Evolutionary conservation across 148 eudicot species (phyloP).

Genomic region (Camellia japonica): DNA sequence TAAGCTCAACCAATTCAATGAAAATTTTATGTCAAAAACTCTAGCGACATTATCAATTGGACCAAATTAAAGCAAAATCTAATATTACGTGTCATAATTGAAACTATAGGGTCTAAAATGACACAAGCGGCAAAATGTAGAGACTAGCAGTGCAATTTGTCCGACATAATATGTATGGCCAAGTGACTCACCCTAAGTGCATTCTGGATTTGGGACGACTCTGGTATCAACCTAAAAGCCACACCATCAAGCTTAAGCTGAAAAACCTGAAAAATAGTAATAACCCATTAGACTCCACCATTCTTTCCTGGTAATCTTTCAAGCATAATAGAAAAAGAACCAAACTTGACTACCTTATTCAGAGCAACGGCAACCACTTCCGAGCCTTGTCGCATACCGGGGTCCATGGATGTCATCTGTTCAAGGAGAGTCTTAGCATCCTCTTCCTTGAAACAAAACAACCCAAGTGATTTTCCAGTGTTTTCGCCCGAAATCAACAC

Average conservation of each 20-base stretch:
- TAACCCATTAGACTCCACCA: constrained; percentile 14
- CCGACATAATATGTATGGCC: neutral
- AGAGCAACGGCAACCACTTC: constrained; percentile 77
- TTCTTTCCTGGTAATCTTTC: neutral
- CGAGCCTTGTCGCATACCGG: constrained; percentile 55
- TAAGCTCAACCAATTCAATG: too few relatives aligned
- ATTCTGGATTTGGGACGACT: constrained; percentile 68
- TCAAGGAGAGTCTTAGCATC: constrained; percentile 72
- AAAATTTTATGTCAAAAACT: too few relatives aligned
- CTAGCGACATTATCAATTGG: too few relatives aligned
- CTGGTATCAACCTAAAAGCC: constrained; percentile 90
- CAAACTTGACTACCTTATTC: constrained; percentile 45
- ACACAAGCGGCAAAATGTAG: too few relatives aligned
- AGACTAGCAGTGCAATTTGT: too few relatives aligned
- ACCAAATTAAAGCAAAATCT: too few relatives aligned
- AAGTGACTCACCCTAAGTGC: constrained; percentile 59
- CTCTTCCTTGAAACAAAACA: constrained; percentile 68
- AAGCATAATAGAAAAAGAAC: neutral
- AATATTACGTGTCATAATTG: too few relatives aligned
- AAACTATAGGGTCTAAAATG: too few relatives aligned
- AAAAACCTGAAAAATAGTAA: constrained; percentile 57
- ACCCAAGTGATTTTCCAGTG: constrained; percentile 48
- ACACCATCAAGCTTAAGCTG: constrained; percentile 83
- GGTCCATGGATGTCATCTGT: constrained; percentile 68
- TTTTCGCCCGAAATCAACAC: constrained; percentile 62